Evolutionary conservation across 768 basidiomycete species (phyloP).

Genomic region (Thelephora aurantiotincta): DNA sequence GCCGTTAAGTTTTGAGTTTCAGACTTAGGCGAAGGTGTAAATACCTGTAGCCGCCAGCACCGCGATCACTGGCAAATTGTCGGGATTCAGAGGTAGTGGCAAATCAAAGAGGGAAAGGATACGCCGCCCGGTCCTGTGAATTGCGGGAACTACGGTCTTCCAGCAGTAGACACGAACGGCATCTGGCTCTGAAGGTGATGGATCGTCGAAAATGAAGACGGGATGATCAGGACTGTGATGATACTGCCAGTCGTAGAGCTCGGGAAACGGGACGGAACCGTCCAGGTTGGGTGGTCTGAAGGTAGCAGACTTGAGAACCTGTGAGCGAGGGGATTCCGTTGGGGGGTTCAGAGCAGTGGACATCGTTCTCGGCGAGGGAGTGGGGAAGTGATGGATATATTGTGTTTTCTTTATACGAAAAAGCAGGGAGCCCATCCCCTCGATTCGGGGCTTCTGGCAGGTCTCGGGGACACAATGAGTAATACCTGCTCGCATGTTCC

Average conservation of each 20-base stretch:
- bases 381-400: too few species aligned
- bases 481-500: too few species aligned
- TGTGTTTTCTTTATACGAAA: too few species aligned
- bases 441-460: too few species aligned
- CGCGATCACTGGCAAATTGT: background rate
- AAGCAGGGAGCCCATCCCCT: too few species aligned
- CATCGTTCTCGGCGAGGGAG: too few species aligned
- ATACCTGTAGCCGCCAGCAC: background rate
- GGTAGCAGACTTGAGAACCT: slow-evolving; percentile 14
- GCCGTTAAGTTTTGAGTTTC: background rate
- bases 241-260: slow-evolving; percentile 22
- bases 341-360: background rate
- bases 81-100: background rate
- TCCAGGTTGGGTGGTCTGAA: slow-evolving; percentile 21
- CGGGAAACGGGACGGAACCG: slow-evolving; percentile 17
- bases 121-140: background rate
- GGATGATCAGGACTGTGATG: slow-evolving; percentile 18
- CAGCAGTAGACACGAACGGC: background rate
- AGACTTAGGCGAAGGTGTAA: background rate
- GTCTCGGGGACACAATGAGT: too few species aligned
- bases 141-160: background rate
- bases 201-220: slow-evolving; percentile 14
- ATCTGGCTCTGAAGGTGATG: background rate
- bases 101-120: background rate
- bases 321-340: slow-evolving; percentile 2